Conservation (phyloP, 768 basidiomycete species). For the Lyophyllum semitale region DNA sequence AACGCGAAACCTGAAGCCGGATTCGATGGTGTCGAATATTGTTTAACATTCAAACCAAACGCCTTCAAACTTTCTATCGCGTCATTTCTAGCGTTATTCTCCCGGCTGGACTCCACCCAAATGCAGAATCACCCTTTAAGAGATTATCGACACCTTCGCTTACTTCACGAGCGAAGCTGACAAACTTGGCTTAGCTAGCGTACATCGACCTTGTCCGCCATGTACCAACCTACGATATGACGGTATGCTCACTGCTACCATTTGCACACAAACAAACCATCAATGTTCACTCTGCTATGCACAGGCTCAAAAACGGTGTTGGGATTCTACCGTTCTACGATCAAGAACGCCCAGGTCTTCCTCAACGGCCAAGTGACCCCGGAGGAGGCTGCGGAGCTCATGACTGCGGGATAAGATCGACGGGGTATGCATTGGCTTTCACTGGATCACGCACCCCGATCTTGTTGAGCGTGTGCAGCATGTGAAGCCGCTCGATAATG, state of each 20-base stretch:
- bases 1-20: constrained; percentile 56
- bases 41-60: too few relatives aligned
- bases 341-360: constrained; percentile 38
- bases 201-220: constrained; percentile 36
- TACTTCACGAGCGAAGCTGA: constrained; percentile 43
- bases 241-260: constrained; percentile 22
- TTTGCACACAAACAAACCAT: too few relatives aligned
- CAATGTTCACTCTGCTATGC: not conserved
- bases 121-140: constrained; percentile 43
- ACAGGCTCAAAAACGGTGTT: constrained; percentile 38
- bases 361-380: constrained; percentile 39
- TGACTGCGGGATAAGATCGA: constrained; percentile 35
- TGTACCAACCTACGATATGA: constrained; percentile 27
- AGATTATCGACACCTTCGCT: constrained; percentile 40
- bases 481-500: constrained; percentile 36
- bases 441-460: constrained; percentile 43
- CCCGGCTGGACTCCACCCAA: not conserved
- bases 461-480: constrained; percentile 35
- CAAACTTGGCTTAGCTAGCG: constrained; percentile 32
- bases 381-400: constrained; percentile 36
- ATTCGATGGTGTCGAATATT: constrained; percentile 53
- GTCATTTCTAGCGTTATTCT: too few relatives aligned
- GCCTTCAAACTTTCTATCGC: not conserved
- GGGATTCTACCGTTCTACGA: constrained; percentile 32
- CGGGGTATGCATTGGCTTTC: constrained; percentile 37